phyloP scores from a whole-genome alignment of 331 rosid species.

The Rosa hybrid region DNA sequence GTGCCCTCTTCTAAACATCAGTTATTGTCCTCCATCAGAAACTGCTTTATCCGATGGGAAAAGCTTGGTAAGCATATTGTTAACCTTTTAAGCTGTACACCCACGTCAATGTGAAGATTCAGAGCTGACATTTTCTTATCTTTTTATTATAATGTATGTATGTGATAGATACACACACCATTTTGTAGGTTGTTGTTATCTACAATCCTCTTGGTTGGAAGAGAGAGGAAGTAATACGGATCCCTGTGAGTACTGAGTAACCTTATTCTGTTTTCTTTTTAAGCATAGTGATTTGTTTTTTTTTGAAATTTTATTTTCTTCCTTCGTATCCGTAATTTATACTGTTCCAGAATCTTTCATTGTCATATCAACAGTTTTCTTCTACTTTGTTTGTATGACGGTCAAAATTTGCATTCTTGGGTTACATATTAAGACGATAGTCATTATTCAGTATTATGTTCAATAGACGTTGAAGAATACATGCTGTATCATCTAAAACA shows the following conservation, averaged over 20 bases:
- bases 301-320: not conserved
- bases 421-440: not conserved
- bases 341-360: not conserved
- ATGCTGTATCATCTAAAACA: not conserved
- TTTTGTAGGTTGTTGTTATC: conserved; percentile 38
- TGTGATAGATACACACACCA: not conserved
- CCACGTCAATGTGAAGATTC: not conserved
- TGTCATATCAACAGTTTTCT: conserved; percentile 4
- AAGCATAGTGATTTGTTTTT: not conserved
- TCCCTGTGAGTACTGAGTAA: conserved; percentile 41
- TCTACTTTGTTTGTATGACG: not conserved
- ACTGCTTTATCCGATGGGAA: conserved; percentile 34
- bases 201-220: conserved; percentile 53
- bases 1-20: conserved; percentile 50
- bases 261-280: not conserved
- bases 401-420: not conserved
- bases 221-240: conserved; percentile 45
- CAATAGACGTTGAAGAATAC: not conserved
- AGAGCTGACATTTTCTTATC: not conserved
- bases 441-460: not conserved
- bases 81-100: not conserved
- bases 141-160: not conserved
- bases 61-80: conserved; percentile 35
- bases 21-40: conserved; percentile 51
- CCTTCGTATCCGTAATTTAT: not conserved